A percentile compares a stretch with the other conserved stretches of the same genome.
Evolutionary conservation across 2,329 filamentous ascomycete genomes (phyloP).

Genomic region (Apiospora koreana): DNA sequence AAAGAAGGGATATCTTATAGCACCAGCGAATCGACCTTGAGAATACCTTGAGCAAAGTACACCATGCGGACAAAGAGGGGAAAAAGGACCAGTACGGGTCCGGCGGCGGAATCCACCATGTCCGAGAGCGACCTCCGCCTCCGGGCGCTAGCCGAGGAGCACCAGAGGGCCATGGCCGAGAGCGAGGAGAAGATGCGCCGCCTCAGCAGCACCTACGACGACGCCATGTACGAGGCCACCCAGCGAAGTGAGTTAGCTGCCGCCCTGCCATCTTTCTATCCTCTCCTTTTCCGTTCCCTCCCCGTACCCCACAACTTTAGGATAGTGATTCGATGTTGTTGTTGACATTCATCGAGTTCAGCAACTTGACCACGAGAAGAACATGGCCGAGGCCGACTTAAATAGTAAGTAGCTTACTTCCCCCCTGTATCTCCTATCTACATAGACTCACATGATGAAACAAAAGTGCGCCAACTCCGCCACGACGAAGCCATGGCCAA

Average conservation of each 20-base stretch:
- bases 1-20: not conserved
- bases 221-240: not conserved
- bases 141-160: not conserved
- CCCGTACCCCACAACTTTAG: no score
- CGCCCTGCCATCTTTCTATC: not conserved
- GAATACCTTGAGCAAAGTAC: not conserved
- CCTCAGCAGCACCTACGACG: not conserved
- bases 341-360: not conserved
- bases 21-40: not conserved
- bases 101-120: not conserved
- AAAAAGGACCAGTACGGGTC: not conserved
- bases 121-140: not conserved
- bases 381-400: conserved; percentile 2
- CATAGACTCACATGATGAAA: no score
- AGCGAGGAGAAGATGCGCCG: not conserved
- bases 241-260: not conserved
- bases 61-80: not conserved
- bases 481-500: conserved; percentile 6
- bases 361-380: conserved; percentile 9
- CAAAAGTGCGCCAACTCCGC: not conserved
- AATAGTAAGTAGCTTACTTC: not conserved
- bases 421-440: no score
- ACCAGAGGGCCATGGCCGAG: not conserved
- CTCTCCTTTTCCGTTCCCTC: not conserved
- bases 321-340: not conserved